These are phyloP conservation scores for Jamesozyma spencerorum DNA, from an alignment of 805 yeast genomes.

Conservation along the genomic window DNA sequence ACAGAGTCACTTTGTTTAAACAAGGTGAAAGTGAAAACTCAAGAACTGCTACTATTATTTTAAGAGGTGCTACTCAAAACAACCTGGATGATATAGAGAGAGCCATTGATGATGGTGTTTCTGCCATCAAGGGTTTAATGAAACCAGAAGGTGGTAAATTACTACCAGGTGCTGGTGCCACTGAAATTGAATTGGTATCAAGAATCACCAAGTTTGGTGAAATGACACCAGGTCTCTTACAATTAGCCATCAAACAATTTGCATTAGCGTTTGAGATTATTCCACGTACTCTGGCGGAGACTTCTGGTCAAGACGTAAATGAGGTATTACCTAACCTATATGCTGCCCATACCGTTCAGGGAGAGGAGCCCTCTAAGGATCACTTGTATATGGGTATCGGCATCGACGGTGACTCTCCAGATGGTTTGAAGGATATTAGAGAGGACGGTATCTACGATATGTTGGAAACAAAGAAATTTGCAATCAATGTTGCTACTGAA, in stretches of 20 bases:
- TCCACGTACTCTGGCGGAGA: conserved; percentile 88
- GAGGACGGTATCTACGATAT: conserved; percentile 70
- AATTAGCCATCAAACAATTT: conserved; percentile 86
- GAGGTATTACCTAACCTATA: conserved; percentile 84
- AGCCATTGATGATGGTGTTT: conserved; percentile 94
- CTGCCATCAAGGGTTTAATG: conserved; percentile 80
- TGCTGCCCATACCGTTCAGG: conserved; percentile 61
- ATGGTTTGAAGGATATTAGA: conserved; percentile 64
- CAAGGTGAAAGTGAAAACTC: conserved; percentile 56
- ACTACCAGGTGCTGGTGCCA: conserved; percentile 94
- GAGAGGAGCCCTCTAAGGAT: conserved; percentile 15
- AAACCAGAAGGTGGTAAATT: conserved; percentile 69
- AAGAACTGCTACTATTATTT: conserved; percentile 82
- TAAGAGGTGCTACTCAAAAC: conserved; percentile 95
- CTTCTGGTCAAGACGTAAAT: conserved; percentile 84
- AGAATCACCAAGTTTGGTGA: conserved; percentile 81
- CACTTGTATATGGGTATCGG: conserved; percentile 53
- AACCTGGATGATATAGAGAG: conserved; percentile 90
- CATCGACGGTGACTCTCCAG: conserved; percentile 60
- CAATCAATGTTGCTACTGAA: conserved; percentile 88
- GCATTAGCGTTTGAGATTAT: conserved; percentile 92
- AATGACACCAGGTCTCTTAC: conserved; percentile 84
- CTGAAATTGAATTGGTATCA: conserved; percentile 79
- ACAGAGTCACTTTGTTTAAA: conserved; percentile 87
- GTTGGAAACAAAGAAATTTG: conserved; percentile 70